Evolutionary conservation across 768 basidiomycete genomes (phyloP).

Genomic region (Scleroderma citrinum): DNA sequence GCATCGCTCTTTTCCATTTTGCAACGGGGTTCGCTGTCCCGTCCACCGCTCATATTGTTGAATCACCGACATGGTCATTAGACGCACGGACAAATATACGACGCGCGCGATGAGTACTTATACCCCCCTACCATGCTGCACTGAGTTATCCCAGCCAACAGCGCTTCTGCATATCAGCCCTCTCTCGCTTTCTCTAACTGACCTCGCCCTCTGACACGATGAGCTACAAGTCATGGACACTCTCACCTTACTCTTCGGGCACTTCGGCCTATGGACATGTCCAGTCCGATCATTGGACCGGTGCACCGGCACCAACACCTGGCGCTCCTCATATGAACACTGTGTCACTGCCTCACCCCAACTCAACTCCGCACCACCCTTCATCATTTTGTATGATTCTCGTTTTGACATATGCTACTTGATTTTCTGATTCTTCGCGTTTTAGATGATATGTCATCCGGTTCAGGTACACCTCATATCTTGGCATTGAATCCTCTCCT

Average conservation of each 20-base stretch:
- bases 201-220: constrained; percentile 11
- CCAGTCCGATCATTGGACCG: constrained; percentile 2
- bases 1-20: constrained; percentile 10
- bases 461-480: constrained; percentile 10
- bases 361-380: constrained; percentile 16
- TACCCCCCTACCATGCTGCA: constrained; percentile 6
- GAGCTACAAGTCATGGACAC: constrained; percentile 20
- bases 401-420: not conserved
- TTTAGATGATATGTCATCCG: constrained; percentile 11
- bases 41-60: constrained; percentile 12
- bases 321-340: constrained; percentile 21
- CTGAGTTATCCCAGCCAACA: constrained; percentile 18
- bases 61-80: constrained; percentile 7
- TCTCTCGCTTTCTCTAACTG: not conserved
- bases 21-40: constrained; percentile 22
- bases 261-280: constrained; percentile 1
- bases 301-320: constrained; percentile 16
- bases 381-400: constrained; percentile 18
- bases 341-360: constrained; percentile 28
- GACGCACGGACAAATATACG: constrained; percentile 17
- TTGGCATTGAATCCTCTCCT: constrained; percentile 22
- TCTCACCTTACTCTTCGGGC: constrained; percentile 2
- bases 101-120: constrained; percentile 22
- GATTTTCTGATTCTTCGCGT: constrained; percentile 1
- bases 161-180: constrained; percentile 1